Evolutionary conservation across 2,329 filamentous ascomycete species (phyloP), one percentile per base, ranked within the genome.

Genomic region (Aureobasidium sp.): DNA sequence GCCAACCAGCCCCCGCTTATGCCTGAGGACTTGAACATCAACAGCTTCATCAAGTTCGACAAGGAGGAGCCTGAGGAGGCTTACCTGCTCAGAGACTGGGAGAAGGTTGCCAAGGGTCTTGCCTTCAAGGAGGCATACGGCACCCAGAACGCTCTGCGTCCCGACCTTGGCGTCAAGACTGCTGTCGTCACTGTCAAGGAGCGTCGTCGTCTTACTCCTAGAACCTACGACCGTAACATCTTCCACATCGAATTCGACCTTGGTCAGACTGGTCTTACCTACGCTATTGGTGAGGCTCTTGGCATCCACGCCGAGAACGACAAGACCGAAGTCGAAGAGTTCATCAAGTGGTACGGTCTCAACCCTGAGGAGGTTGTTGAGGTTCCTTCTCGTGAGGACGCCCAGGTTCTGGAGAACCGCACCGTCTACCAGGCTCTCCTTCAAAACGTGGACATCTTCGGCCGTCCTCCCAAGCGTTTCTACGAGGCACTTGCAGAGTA

Each of bases 221-320:
- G 77, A 27, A 88, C 86, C 35, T 99, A 99, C 73, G 92, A 97
- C 75, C 91, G 94, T 69, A 97, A 99, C 82, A 97, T 99, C 76
- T 99, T 99, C 87, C 94, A 99, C 79, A 97, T 99, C 65, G 94
- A 99, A 77, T 99, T 99, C 70, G 94, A 97, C 72, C 85, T 99
- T 27, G 93, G 93, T 64, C 78, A 87, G 70, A 96, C 93, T 37
- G 93, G 92, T 42, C 85, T 99, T 66, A 96, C 85, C 45, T 99
- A 99, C 78, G 90, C 96, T 73, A 97, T 99, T 70, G 94, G 94
- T 62, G 94, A 99, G 78, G 94, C 94, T 50, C 86, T 99, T 19
- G 94, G 94, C 67, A 92, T 99, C 65, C 94, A 99, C 74, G 90
- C 91, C 7, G 90, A 97, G 77, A 99, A 99, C 75, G 88, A 97